Evolutionary conservation across 371 early-diverging fungal genomes (phyloP).

Genomic region (Circinella minor): DNA sequence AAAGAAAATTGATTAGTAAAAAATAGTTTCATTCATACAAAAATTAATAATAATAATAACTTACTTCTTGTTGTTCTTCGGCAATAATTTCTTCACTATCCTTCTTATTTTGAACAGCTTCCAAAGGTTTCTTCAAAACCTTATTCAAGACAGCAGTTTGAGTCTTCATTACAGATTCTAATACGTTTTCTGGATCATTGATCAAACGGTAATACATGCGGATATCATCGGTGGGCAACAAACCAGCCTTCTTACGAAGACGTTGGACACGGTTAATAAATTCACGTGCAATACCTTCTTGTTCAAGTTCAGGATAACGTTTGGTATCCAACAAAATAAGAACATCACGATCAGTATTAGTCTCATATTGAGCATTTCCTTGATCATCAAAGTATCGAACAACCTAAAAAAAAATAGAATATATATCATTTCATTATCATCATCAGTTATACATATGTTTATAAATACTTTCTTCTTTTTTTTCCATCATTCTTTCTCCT

Average conservation of each 20-base stretch:
- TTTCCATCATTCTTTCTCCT: background rate
- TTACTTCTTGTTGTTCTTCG: constrained; percentile 81
- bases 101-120: constrained; percentile 37
- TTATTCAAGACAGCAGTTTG: constrained; percentile 78
- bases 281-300: constrained; percentile 97
- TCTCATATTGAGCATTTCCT: constrained; percentile 66
- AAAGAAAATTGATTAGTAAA: constrained; percentile 43
- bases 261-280: constrained; percentile 98
- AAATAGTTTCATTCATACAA: constrained; percentile 24
- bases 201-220: constrained; percentile 79
- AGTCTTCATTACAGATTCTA: constrained; percentile 70
- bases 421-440: background rate
- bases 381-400: constrained; percentile 83
- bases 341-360: constrained; percentile 84
- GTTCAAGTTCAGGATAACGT: constrained; percentile 81
- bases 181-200: constrained; percentile 68
- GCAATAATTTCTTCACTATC: constrained; percentile 55
- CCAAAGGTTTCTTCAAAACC: constrained; percentile 73
- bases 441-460: background rate
- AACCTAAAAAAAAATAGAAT: constrained; percentile 37
- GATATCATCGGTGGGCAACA: constrained; percentile 90
- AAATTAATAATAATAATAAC: background rate
- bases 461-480: background rate
- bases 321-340: constrained; percentile 91
- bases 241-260: constrained; percentile 90